phyloP scores from a whole-genome alignment of 805 yeast genomes.

The Tetrapisispora fleetii region DNA sequence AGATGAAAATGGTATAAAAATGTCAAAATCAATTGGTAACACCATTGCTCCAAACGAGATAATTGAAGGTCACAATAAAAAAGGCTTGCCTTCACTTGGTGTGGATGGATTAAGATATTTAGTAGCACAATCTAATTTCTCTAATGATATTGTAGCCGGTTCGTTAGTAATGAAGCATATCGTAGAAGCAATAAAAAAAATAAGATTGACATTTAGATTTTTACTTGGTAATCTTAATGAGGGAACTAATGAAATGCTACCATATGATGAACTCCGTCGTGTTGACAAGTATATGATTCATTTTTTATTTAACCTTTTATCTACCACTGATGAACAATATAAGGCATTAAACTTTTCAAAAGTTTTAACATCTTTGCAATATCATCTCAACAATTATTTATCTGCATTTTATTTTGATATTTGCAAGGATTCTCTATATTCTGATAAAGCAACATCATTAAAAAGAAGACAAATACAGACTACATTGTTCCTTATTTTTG shows the following conservation, averaged over 20 bases:
- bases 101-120: constrained; percentile 85
- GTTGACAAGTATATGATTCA: constrained; percentile 59
- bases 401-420: constrained; percentile 83
- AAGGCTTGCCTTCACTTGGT: constrained; percentile 56
- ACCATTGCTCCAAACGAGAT: constrained; percentile 60
- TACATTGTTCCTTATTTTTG: constrained; percentile 50
- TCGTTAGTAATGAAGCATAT: constrained; percentile 64
- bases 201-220: constrained; percentile 72
- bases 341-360: constrained; percentile 54
- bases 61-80: constrained; percentile 47
- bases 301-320: constrained; percentile 40
- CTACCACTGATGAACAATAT: constrained; percentile 37
- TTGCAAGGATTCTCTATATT: constrained; percentile 76
- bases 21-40: constrained; percentile 92
- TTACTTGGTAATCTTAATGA: constrained; percentile 66
- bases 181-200: constrained; percentile 69
- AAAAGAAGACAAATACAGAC: constrained; percentile 42
- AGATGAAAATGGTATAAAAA: constrained; percentile 77
- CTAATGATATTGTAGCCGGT: constrained; percentile 69
- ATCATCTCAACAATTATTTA: constrained; percentile 62
- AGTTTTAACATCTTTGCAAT: constrained; percentile 56
- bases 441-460: constrained; percentile 41
- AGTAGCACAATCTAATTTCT: constrained; percentile 83
- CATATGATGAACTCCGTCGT: constrained; percentile 31
- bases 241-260: constrained; percentile 30